phyloP scores from a whole-genome alignment of 192 early-diverging fungal genomes.

The Coemansia guatemalensis region DNA sequence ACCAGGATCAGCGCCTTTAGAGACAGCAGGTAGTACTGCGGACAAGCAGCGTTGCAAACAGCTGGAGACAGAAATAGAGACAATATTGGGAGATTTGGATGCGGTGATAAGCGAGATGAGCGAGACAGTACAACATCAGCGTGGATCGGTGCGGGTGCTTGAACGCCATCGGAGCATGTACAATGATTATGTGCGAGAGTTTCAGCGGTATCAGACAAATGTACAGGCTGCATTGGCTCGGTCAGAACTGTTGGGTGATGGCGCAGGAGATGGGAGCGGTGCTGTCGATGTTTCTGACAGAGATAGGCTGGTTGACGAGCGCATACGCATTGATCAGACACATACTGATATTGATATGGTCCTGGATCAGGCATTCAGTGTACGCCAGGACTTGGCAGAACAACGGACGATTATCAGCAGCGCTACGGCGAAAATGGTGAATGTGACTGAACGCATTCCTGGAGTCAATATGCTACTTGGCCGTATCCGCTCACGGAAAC shows the following conservation, averaged over 20 bases:
- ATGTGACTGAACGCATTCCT: slow-evolving; percentile 46
- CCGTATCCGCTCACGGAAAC: slow-evolving; percentile 49
- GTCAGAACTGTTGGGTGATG: slow-evolving; percentile 26
- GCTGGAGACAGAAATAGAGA: slow-evolving; percentile 30
- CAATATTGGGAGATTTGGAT: slow-evolving; percentile 41
- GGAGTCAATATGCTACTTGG: slow-evolving; percentile 52
- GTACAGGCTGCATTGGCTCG: slow-evolving; percentile 37
- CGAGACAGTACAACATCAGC: slow-evolving; percentile 43
- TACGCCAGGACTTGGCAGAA: slow-evolving; percentile 42
- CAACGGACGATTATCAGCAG: slow-evolving; percentile 37
- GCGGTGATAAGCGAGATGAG: slow-evolving; percentile 45
- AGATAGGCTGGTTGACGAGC: slow-evolving; percentile 42
- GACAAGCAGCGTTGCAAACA: slow-evolving; percentile 31
- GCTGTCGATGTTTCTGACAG: slow-evolving; percentile 24
- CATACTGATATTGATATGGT: slow-evolving; percentile 54
- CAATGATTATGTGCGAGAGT: slow-evolving; percentile 44
- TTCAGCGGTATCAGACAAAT: slow-evolving; percentile 46
- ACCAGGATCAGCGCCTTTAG: slow-evolving; percentile 5
- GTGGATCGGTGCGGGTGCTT: slow-evolving; percentile 45
- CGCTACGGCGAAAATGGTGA: slow-evolving; percentile 29
- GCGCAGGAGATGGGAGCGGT: not conserved
- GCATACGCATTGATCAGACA: slow-evolving; percentile 42
- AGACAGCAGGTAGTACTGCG: not conserved
- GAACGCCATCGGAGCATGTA: slow-evolving; percentile 46
- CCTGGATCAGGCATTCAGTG: slow-evolving; percentile 50